Evolutionary conservation across 2,329 filamentous ascomycete species (phyloP).

Genomic region (Curvularia sp.): DNA sequence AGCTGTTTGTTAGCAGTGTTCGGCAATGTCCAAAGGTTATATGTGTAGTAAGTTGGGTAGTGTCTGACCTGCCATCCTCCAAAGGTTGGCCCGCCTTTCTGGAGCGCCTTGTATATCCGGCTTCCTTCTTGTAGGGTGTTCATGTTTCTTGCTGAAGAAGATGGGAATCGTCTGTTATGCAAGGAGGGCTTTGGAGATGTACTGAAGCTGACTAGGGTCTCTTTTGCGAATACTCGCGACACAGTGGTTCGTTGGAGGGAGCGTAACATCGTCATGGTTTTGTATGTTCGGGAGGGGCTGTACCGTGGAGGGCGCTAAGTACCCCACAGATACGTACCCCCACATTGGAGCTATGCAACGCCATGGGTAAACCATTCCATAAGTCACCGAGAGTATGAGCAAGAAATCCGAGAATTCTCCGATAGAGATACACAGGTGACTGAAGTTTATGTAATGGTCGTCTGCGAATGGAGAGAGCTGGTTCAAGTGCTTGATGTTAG

Average conservation of each 20-base stretch:
- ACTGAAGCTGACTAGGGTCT: neutral
- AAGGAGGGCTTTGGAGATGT: neutral
- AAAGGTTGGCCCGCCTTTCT: constrained; percentile 59
- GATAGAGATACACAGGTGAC: neutral
- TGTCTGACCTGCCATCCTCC: constrained; percentile 64
- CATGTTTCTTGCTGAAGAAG: constrained; percentile 36
- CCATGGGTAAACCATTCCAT: neutral
- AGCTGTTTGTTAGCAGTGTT: neutral
- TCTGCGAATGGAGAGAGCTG: neutral
- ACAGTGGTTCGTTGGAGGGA: constrained; percentile 8
- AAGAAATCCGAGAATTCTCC: neutral
- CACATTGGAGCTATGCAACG: neutral
- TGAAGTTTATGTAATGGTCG: neutral
- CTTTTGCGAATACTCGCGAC: neutral
- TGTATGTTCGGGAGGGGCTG: constrained; percentile 10
- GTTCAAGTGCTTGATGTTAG: neutral
- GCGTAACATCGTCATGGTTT: constrained; percentile 25
- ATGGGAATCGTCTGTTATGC: neutral
- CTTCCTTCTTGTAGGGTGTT: constrained; percentile 62
- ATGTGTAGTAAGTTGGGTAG: neutral
- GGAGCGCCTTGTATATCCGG: constrained; percentile 60
- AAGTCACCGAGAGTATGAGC: neutral
- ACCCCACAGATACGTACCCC: constrained; percentile 28
- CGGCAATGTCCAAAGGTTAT: neutral
- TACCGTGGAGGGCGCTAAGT: constrained; percentile 12